A percentile compares a stretch with the other conserved stretches of the same genome.
These are phyloP conservation scores for Pulveroboletus sp. DNA, from an alignment of 768 basidiomycete genomes.

Conservation along the genomic window DNA sequence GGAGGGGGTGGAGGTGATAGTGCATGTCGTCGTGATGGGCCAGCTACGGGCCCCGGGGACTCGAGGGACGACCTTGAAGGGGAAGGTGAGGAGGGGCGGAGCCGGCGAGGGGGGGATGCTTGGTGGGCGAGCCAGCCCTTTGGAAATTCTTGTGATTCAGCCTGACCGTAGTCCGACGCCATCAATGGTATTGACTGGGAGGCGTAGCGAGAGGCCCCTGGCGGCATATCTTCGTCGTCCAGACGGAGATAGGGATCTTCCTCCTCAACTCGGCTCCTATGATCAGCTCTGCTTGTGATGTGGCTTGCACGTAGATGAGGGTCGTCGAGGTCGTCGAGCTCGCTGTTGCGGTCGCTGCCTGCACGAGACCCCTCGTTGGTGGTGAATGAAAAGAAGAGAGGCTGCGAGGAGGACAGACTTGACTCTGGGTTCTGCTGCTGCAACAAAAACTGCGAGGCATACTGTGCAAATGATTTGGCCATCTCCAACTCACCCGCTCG, in stretches of 20 bases:
- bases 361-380: slow-evolving; percentile 65
- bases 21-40: slow-evolving; percentile 27
- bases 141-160: slow-evolving; percentile 41
- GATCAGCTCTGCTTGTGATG: slow-evolving; percentile 19
- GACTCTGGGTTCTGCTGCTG: slow-evolving; percentile 52
- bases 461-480: slow-evolving; percentile 75
- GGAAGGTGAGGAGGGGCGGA: slow-evolving; percentile 43
- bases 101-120: slow-evolving; percentile 53
- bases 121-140: slow-evolving; percentile 74
- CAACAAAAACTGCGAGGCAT: slow-evolving; percentile 79
- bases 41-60: slow-evolving; percentile 33
- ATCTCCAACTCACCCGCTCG: slow-evolving; percentile 30
- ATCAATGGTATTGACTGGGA: slow-evolving; percentile 38
- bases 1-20: slow-evolving; percentile 38
- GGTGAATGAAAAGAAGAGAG: slow-evolving; percentile 86
- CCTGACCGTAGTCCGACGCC: slow-evolving; percentile 29
- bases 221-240: slow-evolving; percentile 60
- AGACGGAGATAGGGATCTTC: slow-evolving; percentile 78
- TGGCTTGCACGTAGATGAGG: slow-evolving; percentile 56
- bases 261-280: slow-evolving; percentile 43
- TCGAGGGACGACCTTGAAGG: slow-evolving; percentile 31
- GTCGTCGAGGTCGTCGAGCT: slow-evolving; percentile 74
- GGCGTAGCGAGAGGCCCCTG: slow-evolving; percentile 35
- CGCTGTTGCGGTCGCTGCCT: slow-evolving; percentile 44
- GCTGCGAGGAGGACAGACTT: slow-evolving; percentile 62